Base-by-base conservation (phyloP, 2,329 filamentous ascomycete genomes). In the Diaporthe longicolla region DNA sequence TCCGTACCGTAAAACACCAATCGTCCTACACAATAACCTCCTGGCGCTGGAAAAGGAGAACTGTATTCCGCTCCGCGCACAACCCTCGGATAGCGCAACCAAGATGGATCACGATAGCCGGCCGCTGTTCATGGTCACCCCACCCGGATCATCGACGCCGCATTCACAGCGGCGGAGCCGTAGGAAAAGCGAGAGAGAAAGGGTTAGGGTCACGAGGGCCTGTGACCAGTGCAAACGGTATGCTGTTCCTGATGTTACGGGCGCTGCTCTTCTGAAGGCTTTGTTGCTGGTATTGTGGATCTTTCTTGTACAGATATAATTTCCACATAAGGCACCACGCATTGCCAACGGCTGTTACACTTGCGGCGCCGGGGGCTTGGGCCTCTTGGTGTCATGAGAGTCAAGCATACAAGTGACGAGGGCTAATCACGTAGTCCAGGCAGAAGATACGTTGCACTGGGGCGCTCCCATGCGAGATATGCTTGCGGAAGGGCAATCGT, bases 201-300 rank as follows among this genome's bases (percentile, higher is more conserved):
- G 84, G 24, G 81, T 82, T 29, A 82, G 85, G 68, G 86, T 87
- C 66, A 87, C 83, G 73, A 81, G 86, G 37, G 86, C 86, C 24
- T 87, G 86, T 77, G 85, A 87, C 78, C 80, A 82, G 71, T 87
- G 85, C 79, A 87, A 87, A 78, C 85, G 82, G 85, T 87, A 77
- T 79, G 81, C 77, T 37, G 26, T 35, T n/a, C 15, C 29, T 4
- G 9, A 13, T 29, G 8, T n/a, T 19, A 43, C 26, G 24, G 4
- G 40, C 32, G 19, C 26, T 57, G 29, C 29, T n/a, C 10, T 9
- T 29, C 15, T n/a, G 40, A n/a, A 65, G 24, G 13, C 26, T n/a
- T 32, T 2, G 19, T 32, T 32, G 40, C 26, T 48, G 40, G 29
- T 8, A 2, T 13, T 13, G 37, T 40, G 37, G 37, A 10, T 13